Conservation (phyloP, 2,329 filamentous ascomycete genomes). For the Tympanopsis confertula region DNA sequence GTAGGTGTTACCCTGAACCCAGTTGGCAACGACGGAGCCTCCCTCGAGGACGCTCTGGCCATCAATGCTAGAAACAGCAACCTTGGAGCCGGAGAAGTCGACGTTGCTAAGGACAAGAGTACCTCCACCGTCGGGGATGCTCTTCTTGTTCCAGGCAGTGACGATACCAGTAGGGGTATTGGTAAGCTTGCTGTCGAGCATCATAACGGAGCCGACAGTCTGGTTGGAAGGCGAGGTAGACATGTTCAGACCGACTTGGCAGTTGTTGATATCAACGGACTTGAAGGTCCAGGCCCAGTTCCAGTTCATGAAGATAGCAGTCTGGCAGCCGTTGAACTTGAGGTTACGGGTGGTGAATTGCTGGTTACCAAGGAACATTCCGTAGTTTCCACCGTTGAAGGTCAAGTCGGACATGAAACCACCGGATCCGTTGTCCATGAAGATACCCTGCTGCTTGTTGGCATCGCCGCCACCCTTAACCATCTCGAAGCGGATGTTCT, state of each 20-base stretch:
- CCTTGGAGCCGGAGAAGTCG: conserved; percentile 43
- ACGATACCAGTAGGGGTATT: conserved; percentile 52
- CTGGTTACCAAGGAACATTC: conserved; percentile 52
- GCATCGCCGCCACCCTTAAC: conserved; percentile 31
- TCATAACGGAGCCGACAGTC: conserved; percentile 54
- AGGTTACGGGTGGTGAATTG: conserved; percentile 53
- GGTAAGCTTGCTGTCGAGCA: conserved; percentile 53
- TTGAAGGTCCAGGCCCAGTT: conserved; percentile 58
- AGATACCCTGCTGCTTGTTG: conserved; percentile 42
- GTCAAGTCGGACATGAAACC: conserved; percentile 49
- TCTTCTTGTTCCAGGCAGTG: conserved; percentile 37
- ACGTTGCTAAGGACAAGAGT: conserved; percentile 58
- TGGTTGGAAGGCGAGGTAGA: conserved; percentile 34
- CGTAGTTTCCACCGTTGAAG: conserved; percentile 49
- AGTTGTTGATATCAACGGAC: conserved; percentile 40
- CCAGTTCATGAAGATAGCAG: conserved; percentile 56
- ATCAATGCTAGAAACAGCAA: conserved; percentile 34
- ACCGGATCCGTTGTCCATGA: conserved; percentile 50
- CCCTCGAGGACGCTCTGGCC: conserved; percentile 39
- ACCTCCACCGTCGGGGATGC: conserved; percentile 42
- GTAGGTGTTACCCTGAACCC: conserved; percentile 54
- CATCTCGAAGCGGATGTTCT: conserved; percentile 47
- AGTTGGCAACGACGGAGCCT: conserved; percentile 40
- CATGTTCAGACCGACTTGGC: conserved; percentile 45
- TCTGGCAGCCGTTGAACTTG: conserved; percentile 48